Percentiles rank a stretch among this genome's conserved stretches.
phyloP scores from a whole-genome alignment of 169 alveolate species.

The Toxoplasma gondii region DNA sequence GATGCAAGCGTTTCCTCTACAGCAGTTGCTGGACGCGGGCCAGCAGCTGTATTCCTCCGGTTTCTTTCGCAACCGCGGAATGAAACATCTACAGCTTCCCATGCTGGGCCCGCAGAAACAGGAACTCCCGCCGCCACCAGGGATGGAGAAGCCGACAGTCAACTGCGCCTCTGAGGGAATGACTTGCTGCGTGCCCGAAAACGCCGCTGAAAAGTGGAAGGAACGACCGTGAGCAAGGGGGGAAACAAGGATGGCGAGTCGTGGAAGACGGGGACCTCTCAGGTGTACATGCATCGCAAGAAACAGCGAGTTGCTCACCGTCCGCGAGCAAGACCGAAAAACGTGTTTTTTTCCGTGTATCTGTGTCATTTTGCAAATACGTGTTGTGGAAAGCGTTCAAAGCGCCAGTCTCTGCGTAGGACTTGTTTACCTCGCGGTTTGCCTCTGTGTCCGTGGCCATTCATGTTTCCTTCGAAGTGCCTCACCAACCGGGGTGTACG shows the following conservation, averaged over 20 bases:
- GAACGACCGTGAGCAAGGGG: slow-evolving; percentile 46
- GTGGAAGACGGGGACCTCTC: background rate
- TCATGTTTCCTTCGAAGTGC: no score
- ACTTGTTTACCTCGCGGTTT: no score
- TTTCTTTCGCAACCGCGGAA: slow-evolving; percentile 51
- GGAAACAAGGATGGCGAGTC: background rate
- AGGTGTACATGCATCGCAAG: no score
- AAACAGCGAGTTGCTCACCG: no score
- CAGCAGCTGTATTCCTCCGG: slow-evolving; percentile 49
- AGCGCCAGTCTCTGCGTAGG: no score
- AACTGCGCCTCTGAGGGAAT: slow-evolving; percentile 73
- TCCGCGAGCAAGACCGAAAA: no score
- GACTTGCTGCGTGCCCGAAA: slow-evolving; percentile 78
- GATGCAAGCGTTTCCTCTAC: slow-evolving; percentile 54
- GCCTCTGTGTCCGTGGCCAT: no score
- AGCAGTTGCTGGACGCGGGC: slow-evolving; percentile 48
- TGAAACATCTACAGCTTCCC: slow-evolving; percentile 37
- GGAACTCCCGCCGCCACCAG: slow-evolving; percentile 75
- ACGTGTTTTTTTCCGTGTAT: no score
- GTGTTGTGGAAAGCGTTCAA: no score
- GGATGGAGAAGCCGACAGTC: slow-evolving; percentile 73
- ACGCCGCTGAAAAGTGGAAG: slow-evolving; percentile 72
- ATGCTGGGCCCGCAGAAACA: slow-evolving; percentile 52
- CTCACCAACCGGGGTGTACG: no score
- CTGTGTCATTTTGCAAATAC: no score